Conservation (phyloP, 768 basidiomycete species). For the Lanmaoa rubissima region DNA sequence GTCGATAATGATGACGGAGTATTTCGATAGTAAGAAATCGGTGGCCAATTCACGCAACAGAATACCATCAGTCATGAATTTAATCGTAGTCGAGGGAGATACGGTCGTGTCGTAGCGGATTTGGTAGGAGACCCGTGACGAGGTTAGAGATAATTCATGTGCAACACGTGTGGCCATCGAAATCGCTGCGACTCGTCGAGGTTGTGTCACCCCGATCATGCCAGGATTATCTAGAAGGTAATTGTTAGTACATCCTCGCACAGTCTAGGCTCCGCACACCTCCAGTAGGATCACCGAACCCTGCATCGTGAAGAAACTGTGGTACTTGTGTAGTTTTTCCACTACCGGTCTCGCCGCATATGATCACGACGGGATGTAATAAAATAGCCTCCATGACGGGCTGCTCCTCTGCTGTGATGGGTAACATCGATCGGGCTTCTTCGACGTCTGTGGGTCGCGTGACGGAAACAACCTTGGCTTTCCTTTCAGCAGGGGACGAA, state of each 20-base stretch:
- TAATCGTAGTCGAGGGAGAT: slow-evolving; percentile 86
- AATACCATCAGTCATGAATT: slow-evolving; percentile 99
- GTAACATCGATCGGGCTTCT: slow-evolving; percentile 74
- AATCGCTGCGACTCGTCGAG: slow-evolving; percentile 94
- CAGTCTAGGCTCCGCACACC: slow-evolving; percentile 46
- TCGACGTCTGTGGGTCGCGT: slow-evolving; percentile 68
- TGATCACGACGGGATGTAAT: slow-evolving; percentile 72
- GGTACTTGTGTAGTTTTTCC: slow-evolving; percentile 99
- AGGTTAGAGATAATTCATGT: slow-evolving; percentile 81
- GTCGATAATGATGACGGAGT: slow-evolving; percentile 94
- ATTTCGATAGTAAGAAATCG: slow-evolving; percentile 92
- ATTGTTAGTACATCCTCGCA: slow-evolving; percentile 2
- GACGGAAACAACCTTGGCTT: slow-evolving; percentile 50
- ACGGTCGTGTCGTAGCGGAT: slow-evolving; percentile 97
- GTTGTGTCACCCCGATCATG: slow-evolving; percentile 97
- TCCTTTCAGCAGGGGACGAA: slow-evolving; percentile 20
- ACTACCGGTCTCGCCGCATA: slow-evolving; percentile 92
- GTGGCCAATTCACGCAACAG: slow-evolving; percentile 87
- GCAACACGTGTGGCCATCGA: slow-evolving; percentile 93
- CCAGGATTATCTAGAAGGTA: slow-evolving; percentile 82
- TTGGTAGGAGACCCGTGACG: slow-evolving; percentile 88
- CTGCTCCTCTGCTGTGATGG: slow-evolving; percentile 92
- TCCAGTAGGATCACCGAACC: slow-evolving; percentile 80
- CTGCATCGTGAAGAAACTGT: slow-evolving; percentile 97
- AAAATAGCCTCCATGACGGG: slow-evolving; percentile 89